Conservation (phyloP, 305 asterid species). For the Plantago coronopus region DNA sequence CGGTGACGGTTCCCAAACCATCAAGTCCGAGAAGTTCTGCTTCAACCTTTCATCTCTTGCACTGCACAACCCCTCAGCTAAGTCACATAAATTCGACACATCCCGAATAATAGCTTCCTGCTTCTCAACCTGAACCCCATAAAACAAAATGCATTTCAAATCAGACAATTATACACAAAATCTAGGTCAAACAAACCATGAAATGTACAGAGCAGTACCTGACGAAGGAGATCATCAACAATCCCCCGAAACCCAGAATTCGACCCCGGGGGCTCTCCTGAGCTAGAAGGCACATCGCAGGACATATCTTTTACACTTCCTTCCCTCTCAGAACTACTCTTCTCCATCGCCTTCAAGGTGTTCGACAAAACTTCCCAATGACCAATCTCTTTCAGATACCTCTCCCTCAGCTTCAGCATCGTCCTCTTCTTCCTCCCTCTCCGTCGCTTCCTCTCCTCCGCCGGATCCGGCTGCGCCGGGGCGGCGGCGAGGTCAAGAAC, state of each 20-base stretch:
- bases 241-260: conserved; percentile 30
- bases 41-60: conserved; percentile 56
- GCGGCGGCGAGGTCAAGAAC: conserved; percentile 32
- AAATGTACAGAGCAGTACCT: conserved; percentile 32
- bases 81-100: conserved; percentile 49
- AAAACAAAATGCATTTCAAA: not conserved
- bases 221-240: conserved; percentile 55
- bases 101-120: conserved; percentile 55
- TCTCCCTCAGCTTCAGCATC: conserved; percentile 51
- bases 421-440: conserved; percentile 47
- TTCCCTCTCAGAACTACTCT: conserved; percentile 28
- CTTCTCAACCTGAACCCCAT: conserved; percentile 59
- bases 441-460: conserved; percentile 46
- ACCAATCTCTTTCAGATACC: conserved; percentile 45
- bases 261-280: conserved; percentile 22
- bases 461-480: conserved; percentile 56
- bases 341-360: conserved; percentile 46
- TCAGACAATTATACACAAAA: not conserved
- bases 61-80: conserved; percentile 57
- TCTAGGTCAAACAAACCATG: not conserved
- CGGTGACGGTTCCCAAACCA: conserved; percentile 70
- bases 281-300: conserved; percentile 27
- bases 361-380: conserved; percentile 79
- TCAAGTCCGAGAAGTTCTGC: conserved; percentile 49
- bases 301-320: conserved; percentile 23